These are phyloP conservation scores for Andrographis paniculata DNA, from an alignment of 305 asterid genomes.

Conservation along the genomic window DNA sequence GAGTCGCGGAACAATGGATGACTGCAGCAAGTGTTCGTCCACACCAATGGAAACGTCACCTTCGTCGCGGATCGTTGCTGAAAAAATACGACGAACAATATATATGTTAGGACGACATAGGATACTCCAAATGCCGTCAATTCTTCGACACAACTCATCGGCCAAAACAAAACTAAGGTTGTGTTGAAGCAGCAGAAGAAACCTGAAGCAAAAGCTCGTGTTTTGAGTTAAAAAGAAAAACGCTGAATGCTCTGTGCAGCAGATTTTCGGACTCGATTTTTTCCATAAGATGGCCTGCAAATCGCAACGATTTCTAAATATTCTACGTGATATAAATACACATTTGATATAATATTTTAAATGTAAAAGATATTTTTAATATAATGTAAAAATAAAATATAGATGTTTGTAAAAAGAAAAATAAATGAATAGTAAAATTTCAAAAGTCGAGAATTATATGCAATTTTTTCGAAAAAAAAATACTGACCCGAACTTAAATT, in stretches of 20 bases:
- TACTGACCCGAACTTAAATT: no score
- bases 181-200: conserved; percentile 11
- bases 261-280: conserved; percentile 67
- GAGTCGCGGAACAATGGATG: conserved; percentile 56
- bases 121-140: not conserved
- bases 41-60: conserved; percentile 62
- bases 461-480: no score
- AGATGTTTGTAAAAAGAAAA: no score
- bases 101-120: not conserved
- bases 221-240: conserved; percentile 77
- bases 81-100: not conserved
- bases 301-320: no score
- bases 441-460: no score
- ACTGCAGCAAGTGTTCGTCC: conserved; percentile 81
- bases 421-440: no score
- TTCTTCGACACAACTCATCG: no score
- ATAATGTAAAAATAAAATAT: no score
- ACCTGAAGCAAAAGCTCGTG: conserved; percentile 78
- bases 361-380: no score
- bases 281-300: conserved; percentile 87
- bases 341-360: no score
- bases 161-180: no score
- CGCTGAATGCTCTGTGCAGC: conserved; percentile 93
- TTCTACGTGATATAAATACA: no score
- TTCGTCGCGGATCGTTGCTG: conserved; percentile 69